phyloP scores from a whole-genome alignment of 1,139 yeast species.

The Dujonia santamariae region DNA sequence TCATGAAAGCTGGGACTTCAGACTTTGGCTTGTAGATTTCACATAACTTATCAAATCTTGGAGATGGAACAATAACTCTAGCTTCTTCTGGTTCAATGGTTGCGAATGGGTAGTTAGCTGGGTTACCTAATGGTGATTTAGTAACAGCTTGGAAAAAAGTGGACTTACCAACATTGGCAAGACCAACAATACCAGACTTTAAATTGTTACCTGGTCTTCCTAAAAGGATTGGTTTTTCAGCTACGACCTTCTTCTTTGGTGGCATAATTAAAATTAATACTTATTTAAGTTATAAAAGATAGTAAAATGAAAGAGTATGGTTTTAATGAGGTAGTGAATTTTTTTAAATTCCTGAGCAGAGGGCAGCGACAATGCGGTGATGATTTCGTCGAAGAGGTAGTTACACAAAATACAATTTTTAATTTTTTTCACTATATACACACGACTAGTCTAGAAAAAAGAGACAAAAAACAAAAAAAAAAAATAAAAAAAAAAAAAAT shows the following conservation, averaged over 20 bases:
- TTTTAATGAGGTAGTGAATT: too few relatives aligned
- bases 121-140: slow-evolving; percentile 92
- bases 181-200: slow-evolving; percentile 95
- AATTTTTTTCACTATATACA: too few relatives aligned
- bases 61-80: slow-evolving; percentile 91
- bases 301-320: too few relatives aligned
- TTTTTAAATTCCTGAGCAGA: neutral
- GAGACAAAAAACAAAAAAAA: neutral
- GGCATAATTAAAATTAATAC: slow-evolving; percentile 74
- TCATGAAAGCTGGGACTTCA: slow-evolving; percentile 89
- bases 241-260: slow-evolving; percentile 84
- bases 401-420: too few relatives aligned
- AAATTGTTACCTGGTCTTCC: slow-evolving; percentile 99
- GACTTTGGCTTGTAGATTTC: slow-evolving; percentile 77
- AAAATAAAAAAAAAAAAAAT: neutral
- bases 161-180: slow-evolving; percentile 85
- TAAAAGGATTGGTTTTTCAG: slow-evolving; percentile 83
- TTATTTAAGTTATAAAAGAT: too few relatives aligned
- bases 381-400: too few relatives aligned
- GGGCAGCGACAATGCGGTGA: too few relatives aligned
- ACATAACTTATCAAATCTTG: slow-evolving; percentile 75
- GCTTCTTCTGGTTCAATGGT: slow-evolving; percentile 99
- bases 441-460: neutral
- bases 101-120: slow-evolving; percentile 98
- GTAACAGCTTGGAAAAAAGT: slow-evolving; percentile 75